Evolutionary conservation across 192 early-diverging fungal genomes (phyloP), one percentile per base, ranked within the genome.

Genomic region (Backusella mclennaniae): DNA sequence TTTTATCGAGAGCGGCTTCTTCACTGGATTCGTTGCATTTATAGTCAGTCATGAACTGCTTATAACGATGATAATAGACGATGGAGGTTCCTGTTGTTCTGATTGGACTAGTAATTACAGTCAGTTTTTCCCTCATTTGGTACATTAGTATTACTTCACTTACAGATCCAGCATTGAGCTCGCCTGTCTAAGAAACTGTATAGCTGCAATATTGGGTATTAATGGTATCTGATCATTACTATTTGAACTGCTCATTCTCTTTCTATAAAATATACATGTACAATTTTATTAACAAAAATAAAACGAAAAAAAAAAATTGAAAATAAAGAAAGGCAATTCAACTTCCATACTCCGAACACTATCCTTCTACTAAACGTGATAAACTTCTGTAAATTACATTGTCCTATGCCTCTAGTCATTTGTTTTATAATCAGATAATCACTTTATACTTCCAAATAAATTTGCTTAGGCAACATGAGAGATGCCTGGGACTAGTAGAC

Each of bases 41-140:
- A 26, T 36, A 39, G 6, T n/a, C 26, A 29, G 36, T 75, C 53
- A 80, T 79, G 42, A 84, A 85, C 33, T 82, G 72, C 36, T 86
- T 83, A 75, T 82, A 88, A 39, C 83, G 82, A 72, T 88, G 87
- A 42, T 86, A 86, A 63, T 88, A 88, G 6, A 85, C 71, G 11
- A 88, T 75, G 9, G 83, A 78, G n/a, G 87, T 86, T 52, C 80
- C 85, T 38, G 82, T 85, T 17, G 87, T 85, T 36, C 79, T 76
- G 29, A 84, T 79, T 23, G 87, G 87, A 31, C 87, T 88, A 76
- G 17, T 67, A 26, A 6, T 67, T 5, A 53, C 21, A 11, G 6
- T 23, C 31, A 41, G 52, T 35, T 23, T 15, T 46, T 33, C 3
- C 3, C 3, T 33, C 33, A 29, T 4, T 19, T n/a, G 14, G 29